These are phyloP conservation scores for Penicillium paradoxum DNA, from an alignment of 495 filamentous ascomycete genomes.

Conservation along the genomic window DNA sequence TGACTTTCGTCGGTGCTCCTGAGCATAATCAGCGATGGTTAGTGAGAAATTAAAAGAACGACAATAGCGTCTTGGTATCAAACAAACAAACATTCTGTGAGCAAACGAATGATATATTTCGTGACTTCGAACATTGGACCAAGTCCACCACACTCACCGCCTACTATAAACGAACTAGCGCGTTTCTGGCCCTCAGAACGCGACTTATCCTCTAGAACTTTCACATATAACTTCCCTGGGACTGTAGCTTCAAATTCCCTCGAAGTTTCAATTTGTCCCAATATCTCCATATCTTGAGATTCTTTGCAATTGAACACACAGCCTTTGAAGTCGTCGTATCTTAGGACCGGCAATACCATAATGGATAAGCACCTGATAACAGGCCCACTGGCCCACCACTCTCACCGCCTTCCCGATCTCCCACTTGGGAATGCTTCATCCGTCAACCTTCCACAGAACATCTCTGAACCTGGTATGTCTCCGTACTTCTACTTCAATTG, in stretches of 20 bases:
- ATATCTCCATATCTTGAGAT: too few relatives aligned
- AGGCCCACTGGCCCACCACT: not conserved
- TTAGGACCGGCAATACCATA: not conserved
- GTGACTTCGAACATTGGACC: not conserved
- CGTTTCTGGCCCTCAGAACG: not conserved
- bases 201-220: too few relatives aligned
- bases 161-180: not conserved
- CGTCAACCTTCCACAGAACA: not conserved
- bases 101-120: not conserved
- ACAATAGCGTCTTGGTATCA: not conserved
- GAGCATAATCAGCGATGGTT: not conserved
- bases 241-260: not conserved
- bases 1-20: not conserved
- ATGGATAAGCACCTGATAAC: not conserved
- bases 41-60: not conserved
- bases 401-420: constrained; percentile 7
- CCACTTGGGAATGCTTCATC: not conserved
- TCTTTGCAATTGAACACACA: not conserved
- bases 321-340: not conserved
- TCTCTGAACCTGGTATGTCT: not conserved
- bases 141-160: not conserved
- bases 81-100: not conserved
- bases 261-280: not conserved
- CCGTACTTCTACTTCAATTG: too few relatives aligned
- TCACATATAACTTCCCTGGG: too few relatives aligned